These are phyloP conservation scores for Termitomyces sp. DNA, from an alignment of 768 basidiomycete species.

Conservation along the genomic window DNA sequence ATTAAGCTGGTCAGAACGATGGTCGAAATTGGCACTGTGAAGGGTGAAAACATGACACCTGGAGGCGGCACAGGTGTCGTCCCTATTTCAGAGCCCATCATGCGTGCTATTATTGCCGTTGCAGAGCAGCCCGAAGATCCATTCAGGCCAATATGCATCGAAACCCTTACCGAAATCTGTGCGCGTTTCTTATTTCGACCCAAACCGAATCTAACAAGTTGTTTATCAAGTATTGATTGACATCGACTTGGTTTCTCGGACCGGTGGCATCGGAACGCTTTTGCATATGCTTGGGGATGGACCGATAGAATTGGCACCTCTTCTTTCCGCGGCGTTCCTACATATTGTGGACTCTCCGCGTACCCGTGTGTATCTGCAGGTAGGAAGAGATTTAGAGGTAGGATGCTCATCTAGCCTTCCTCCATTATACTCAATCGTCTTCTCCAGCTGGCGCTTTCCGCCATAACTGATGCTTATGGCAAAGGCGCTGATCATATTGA, in stretches of 20 bases:
- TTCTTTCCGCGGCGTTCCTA: slow-evolving; percentile 76
- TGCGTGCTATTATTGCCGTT: slow-evolving; percentile 88
- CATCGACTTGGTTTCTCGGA: slow-evolving; percentile 70
- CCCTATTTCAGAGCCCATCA: slow-evolving; percentile 67
- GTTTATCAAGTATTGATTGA: slow-evolving; percentile 71
- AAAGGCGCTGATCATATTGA: slow-evolving; percentile 76
- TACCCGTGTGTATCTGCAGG: slow-evolving; percentile 68
- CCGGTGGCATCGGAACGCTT: slow-evolving; percentile 82
- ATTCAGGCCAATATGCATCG: slow-evolving; percentile 73
- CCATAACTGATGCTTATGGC: slow-evolving; percentile 90
- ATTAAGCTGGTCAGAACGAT: slow-evolving; percentile 84
- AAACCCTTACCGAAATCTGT: slow-evolving; percentile 91
- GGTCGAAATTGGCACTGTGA: slow-evolving; percentile 68
- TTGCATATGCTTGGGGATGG: slow-evolving; percentile 89
- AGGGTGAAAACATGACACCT: slow-evolving; percentile 37
- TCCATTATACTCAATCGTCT: background rate
- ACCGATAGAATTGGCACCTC: slow-evolving; percentile 71
- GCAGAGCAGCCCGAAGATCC: slow-evolving; percentile 92
- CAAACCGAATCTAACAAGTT: background rate
- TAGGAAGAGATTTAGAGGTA: slow-evolving; percentile 90
- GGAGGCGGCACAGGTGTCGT: slow-evolving; percentile 37
- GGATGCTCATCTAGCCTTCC: slow-evolving; percentile 8
- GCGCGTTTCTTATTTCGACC: slow-evolving; percentile 20
- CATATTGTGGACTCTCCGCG: slow-evolving; percentile 82
- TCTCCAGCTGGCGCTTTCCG: slow-evolving; percentile 72